These are phyloP conservation scores for Candida mattraensis DNA, from an alignment of 805 yeast species.

Conservation along the genomic window DNA sequence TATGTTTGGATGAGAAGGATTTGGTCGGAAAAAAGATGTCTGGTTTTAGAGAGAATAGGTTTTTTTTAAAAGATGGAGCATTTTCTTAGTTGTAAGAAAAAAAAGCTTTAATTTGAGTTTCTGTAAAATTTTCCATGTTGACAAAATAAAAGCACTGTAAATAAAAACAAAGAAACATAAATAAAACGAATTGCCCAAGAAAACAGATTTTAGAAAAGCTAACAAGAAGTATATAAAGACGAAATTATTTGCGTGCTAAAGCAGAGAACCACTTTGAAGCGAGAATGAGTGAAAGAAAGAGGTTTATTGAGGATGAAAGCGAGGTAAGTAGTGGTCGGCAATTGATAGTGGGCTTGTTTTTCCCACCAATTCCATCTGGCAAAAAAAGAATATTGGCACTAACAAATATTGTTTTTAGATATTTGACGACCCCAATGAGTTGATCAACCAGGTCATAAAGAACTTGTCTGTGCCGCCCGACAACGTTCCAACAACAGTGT, in stretches of 20 bases:
- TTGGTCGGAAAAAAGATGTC: too few relatives aligned
- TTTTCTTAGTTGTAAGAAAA: too few relatives aligned
- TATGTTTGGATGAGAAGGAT: too few relatives aligned
- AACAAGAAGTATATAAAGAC: not conserved
- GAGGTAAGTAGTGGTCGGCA: slow-evolving; percentile 18
- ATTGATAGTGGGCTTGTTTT: not conserved
- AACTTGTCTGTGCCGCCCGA: slow-evolving; percentile 71
- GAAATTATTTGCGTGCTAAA: not conserved
- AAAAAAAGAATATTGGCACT: not conserved
- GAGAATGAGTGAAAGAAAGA: slow-evolving; percentile 23
- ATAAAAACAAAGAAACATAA: slow-evolving; percentile 21
- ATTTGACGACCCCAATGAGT: slow-evolving; percentile 60
- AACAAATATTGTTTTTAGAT: slow-evolving; percentile 15
- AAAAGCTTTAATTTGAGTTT: too few relatives aligned
- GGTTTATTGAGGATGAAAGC: slow-evolving; percentile 21
- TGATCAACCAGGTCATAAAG: slow-evolving; percentile 73
- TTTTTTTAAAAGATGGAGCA: not conserved
- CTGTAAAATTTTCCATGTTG: slow-evolving; percentile 16
- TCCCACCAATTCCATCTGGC: too few relatives aligned
- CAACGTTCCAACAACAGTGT: slow-evolving; percentile 61
- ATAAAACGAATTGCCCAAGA: too few relatives aligned
- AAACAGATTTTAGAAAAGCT: slow-evolving; percentile 1
- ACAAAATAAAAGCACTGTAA: slow-evolving; percentile 21
- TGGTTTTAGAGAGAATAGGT: too few relatives aligned
- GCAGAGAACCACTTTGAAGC: too few relatives aligned